Evolutionary conservation across 1,284 basidiomycete genomes (phyloP), one percentile per base, ranked within the genome.

Genomic region (Kwoniella shivajii): DNA sequence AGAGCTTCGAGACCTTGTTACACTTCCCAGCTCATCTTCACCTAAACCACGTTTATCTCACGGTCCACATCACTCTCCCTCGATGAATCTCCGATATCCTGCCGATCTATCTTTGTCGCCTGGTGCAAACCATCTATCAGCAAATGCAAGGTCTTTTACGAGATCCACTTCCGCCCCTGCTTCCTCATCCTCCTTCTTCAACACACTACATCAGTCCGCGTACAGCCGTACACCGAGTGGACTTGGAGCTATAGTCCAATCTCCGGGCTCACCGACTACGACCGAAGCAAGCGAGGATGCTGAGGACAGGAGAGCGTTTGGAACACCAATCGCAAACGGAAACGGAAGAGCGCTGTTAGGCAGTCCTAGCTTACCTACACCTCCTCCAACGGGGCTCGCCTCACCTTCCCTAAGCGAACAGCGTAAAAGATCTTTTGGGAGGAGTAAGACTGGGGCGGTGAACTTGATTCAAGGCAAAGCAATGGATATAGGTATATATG

Each of bases 1-100:
- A 1, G 74, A 76, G n/a, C 57, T 77, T 6, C 68, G 67, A 33
- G 54, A 77, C 42, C 62, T 77, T 11, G 75, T 77, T 34, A 76
- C 68, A 0, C 57, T 76, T 2, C 65, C 71, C 22, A 47, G 36
- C 13, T 46, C 31, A n/a, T 43, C 27, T 47, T 55, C 57, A n/a
- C 61, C 56, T 24, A 30, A 60, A 38, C 34, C 51, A 34, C 47
- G 54, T 20, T 16, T 50, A 42, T 39, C 50, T 7, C 48, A 42
- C 36, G 43, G 38, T 56, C 58, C 42, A 31, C 46, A 7, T 47
- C 59, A 47, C 34, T 50, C 63, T 24, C 53, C 56, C 14, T 53
- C 50, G 36, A 27, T 11, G 9, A 56, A 43, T 14, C 46, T 38
- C n/a, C 57, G 46, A 14, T 52, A 48, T 18, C 54, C 47, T 16